Conservation (phyloP, 352 stramenopile genomes). For the Globisporangium camurandrum region DNA sequence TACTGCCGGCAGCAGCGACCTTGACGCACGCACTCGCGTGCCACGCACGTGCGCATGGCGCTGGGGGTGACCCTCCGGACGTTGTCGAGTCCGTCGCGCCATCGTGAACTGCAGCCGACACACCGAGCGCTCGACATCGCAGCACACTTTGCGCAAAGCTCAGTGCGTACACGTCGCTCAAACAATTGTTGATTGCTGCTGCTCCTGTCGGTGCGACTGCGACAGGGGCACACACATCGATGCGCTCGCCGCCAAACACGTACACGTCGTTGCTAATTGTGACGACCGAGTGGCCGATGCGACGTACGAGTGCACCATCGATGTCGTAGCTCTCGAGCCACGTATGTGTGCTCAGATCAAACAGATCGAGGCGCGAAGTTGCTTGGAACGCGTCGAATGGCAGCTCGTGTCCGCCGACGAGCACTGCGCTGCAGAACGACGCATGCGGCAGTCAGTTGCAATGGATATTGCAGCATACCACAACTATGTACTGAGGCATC, state of each 20-base stretch:
- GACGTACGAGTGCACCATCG: constrained; percentile 33
- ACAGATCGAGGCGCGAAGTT: constrained; percentile 41
- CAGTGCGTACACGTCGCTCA: constrained; percentile 37
- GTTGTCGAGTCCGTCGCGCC: neutral
- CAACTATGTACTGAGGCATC: neutral
- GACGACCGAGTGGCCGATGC: constrained; percentile 44
- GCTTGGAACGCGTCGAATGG: constrained; percentile 18
- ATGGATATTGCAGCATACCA: neutral
- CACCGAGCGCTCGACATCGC: constrained; percentile 21
- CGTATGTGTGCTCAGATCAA: constrained; percentile 33
- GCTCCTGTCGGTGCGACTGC: too few relatives aligned
- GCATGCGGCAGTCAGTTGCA: too few relatives aligned
- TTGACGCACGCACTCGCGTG: constrained; percentile 26
- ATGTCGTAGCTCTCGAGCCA: constrained; percentile 62
- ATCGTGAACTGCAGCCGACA: neutral
- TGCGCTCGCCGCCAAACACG: constrained; percentile 49
- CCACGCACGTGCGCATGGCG: constrained; percentile 29
- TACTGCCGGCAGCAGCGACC: constrained; percentile 1
- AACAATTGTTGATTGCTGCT: neutral
- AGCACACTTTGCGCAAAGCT: constrained; percentile 32
- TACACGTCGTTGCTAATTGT: constrained; percentile 30
- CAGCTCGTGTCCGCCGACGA: constrained; percentile 48
- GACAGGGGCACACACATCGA: neutral
- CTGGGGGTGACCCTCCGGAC: too few relatives aligned
- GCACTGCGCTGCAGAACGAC: constrained; percentile 31